Evolutionary conservation across 352 stramenopile genomes (phyloP).

Genomic region (Phytopythium helicoides): DNA sequence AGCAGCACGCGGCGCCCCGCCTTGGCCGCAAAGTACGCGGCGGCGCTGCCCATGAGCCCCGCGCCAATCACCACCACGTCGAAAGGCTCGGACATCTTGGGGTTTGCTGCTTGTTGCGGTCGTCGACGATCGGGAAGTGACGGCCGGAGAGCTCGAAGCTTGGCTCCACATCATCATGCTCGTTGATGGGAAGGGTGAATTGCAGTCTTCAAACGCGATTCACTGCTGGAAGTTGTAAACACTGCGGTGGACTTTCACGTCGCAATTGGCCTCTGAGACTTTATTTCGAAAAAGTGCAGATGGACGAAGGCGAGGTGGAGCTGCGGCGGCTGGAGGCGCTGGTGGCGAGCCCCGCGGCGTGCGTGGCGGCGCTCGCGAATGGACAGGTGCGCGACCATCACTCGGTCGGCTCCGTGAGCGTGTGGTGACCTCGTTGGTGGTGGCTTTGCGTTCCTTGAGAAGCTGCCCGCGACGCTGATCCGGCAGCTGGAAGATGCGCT

Average conservation of each 20-base stretch:
- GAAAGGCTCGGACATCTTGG: slow-evolving; percentile 12
- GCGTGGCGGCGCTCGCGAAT: slow-evolving; percentile 23
- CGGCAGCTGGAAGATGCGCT: slow-evolving; percentile 18
- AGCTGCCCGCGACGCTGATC: slow-evolving; percentile 22
- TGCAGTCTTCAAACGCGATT: too few species aligned
- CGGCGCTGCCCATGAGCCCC: slow-evolving; percentile 65
- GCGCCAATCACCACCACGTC: slow-evolving; percentile 59
- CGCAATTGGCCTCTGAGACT: too few species aligned
- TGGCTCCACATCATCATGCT: too few species aligned
- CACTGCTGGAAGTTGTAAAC: too few species aligned
- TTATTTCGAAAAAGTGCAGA: too few species aligned
- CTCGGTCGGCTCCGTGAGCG: not conserved
- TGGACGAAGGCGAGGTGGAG: too few species aligned
- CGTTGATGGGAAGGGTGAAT: too few species aligned
- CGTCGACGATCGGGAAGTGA: too few species aligned
- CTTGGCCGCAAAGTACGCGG: slow-evolving; percentile 50
- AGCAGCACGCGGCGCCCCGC: slow-evolving; percentile 50
- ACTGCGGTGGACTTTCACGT: too few species aligned
- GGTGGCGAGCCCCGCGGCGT: slow-evolving; percentile 25
- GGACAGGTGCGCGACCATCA: slow-evolving; percentile 16
- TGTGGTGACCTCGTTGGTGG: not conserved
- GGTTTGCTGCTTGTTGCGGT: too few species aligned
- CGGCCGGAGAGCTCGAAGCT: too few species aligned
- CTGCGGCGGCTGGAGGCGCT: slow-evolving; percentile 14
- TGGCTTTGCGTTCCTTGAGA: not conserved